phyloP scores from a whole-genome alignment of 805 yeast species.

The Wilhelminamyces savonicus region DNA sequence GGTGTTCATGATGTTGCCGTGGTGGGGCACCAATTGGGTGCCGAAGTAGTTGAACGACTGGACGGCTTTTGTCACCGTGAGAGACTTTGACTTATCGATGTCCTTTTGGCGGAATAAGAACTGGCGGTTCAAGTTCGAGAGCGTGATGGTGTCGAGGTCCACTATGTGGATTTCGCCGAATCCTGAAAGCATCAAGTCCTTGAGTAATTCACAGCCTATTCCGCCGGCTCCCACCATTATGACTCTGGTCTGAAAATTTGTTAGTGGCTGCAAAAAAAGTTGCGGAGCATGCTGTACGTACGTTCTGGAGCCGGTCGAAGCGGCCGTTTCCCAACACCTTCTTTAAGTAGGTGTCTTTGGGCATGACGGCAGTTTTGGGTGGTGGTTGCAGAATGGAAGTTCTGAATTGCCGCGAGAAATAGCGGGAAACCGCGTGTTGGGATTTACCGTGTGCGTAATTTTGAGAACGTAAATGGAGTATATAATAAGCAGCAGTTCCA shows the following conservation, averaged over 20 bases:
- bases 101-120: slow-evolving; percentile 86
- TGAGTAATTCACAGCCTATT: slow-evolving; percentile 86
- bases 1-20: slow-evolving; percentile 82
- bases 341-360: slow-evolving; percentile 35
- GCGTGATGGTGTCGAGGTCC: slow-evolving; percentile 93
- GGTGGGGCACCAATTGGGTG: slow-evolving; percentile 67
- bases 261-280: slow-evolving; percentile 1
- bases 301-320: slow-evolving; percentile 17
- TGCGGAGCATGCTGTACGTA: slow-evolving; percentile 1
- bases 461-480: no score
- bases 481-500: no score
- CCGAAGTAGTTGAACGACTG: slow-evolving; percentile 54
- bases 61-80: slow-evolving; percentile 82
- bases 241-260: slow-evolving; percentile 46
- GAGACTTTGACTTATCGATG: slow-evolving; percentile 80
- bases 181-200: slow-evolving; percentile 71
- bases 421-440: no score
- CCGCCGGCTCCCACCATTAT: slow-evolving; percentile 95
- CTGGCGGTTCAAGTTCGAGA: slow-evolving; percentile 89
- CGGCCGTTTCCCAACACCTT: slow-evolving; percentile 38
- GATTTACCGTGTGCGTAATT: no score
- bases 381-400: no score
- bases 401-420: no score
- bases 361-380: no score
- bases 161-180: slow-evolving; percentile 85